These are phyloP conservation scores for Herpetomonas tarakana DNA, from an alignment of 208 protist species.

Conservation along the genomic window DNA sequence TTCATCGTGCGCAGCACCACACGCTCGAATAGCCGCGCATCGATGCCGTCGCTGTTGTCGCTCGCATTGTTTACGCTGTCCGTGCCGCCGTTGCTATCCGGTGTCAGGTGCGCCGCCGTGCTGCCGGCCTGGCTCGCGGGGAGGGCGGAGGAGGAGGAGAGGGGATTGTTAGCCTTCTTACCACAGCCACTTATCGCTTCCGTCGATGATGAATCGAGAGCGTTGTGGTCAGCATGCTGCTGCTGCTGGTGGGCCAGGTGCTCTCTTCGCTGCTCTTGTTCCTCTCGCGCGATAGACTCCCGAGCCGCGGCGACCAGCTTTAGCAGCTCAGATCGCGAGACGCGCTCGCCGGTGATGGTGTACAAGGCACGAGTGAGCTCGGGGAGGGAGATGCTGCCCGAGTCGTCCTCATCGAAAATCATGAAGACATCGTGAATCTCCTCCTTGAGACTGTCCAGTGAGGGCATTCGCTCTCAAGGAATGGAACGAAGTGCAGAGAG, in stretches of 20 bases:
- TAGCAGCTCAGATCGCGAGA: conserved; percentile 48
- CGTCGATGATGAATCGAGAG: not conserved
- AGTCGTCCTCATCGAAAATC: conserved; percentile 80
- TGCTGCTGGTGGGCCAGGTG: conserved; percentile 2
- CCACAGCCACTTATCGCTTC: too few species aligned
- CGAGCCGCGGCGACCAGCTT: conserved; percentile 43
- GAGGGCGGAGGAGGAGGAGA: too few species aligned
- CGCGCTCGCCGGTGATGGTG: conserved; percentile 70
- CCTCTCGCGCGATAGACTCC: conserved; percentile 26
- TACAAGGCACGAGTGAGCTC: conserved; percentile 66
- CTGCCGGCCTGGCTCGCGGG: not conserved
- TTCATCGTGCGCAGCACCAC: conserved; percentile 65
- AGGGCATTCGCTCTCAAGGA: conserved; percentile 21
- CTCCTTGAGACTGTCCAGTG: conserved; percentile 42
- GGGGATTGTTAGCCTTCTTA: too few species aligned
- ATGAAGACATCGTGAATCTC: conserved; percentile 83
- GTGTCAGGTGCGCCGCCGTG: not conserved
- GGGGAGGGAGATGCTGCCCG: conserved; percentile 59
- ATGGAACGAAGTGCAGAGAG: too few species aligned
- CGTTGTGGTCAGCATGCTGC: too few species aligned
- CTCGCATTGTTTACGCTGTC: not conserved
- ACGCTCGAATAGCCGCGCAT: conserved; percentile 66
- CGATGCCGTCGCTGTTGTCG: conserved; percentile 52
- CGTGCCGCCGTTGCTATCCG: not conserved
- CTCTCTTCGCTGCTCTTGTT: conserved; percentile 14